Evolutionary conservation across 768 basidiomycete genomes (phyloP), one percentile per base, ranked within the genome.

Genomic region (Tylopilus rubrobrunneus): DNA sequence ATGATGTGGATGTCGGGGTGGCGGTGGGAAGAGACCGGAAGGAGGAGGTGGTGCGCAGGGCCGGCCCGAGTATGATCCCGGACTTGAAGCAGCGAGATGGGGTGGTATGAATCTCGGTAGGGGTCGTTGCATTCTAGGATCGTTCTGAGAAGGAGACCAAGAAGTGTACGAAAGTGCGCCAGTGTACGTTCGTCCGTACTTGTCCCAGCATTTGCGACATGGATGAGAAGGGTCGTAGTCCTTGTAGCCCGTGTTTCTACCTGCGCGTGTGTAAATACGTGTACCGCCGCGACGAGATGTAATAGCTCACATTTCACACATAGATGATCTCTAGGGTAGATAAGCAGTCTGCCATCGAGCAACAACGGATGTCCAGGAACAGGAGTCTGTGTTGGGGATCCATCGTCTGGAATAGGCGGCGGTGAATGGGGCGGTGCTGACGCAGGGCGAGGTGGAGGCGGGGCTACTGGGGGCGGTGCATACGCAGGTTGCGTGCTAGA

Each of bases 211-310:
- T 52, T 78, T 80, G 53, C 76, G 74, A 63, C 90, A 91, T 7
- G 89, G 86, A 52, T 82, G 73, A 1, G 74, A 64, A 0, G 87
- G 86, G 66, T 91, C 87, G 36, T 72, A 73, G 52, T 78, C 73
- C 67, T 88, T 89, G 71, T 84, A 92, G 3, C 90, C 89, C 1
- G 78, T 81, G 66, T 92, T 92, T 37, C 74, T 73, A 60, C 89
- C 89, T 91, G 48, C 8, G 1, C 31, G 10, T 17, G 17, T 8
- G n/a, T 58, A 23, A 61, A 36, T 37, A 45, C 9, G 29, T 8
- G 17, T 3, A 5, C 11, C 8, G 4, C 17, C 15, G 7, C 1
- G 6, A 36, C 19, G 15, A 10, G 23, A 12, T 4, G 28, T 15
- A 19, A 10, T 49, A 5, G 62, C 78, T 50, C 60, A 89, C 89